Base-by-base conservation (phyloP, 148 eudicot species). In the Rhododendron mucronatum region DNA sequence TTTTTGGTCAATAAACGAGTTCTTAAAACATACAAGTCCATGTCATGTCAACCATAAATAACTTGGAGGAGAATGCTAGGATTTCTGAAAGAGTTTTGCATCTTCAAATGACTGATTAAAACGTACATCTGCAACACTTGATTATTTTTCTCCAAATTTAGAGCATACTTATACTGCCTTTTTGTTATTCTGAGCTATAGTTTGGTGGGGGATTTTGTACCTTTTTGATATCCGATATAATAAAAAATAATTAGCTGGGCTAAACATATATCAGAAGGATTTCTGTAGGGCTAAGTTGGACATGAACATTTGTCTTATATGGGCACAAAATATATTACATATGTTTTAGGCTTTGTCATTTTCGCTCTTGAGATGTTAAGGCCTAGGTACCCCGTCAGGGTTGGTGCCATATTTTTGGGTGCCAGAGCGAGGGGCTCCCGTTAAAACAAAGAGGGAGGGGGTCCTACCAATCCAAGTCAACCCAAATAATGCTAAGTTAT, bases 401-500 rank as follows among this genome's bases (percentile, higher is more conserved):
- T 71, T 71, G 20, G 76, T 30, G 76, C 16, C 76, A 30, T 5
- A 12, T 14, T 12, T 28, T 26, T 67, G 74, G 33, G 74, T 9
- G 15, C 33, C 74, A 11, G 15, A 28, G 74, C 2, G 6, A 71
- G 39, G 39, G 76, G 76, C 7, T 71, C 65, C 9, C 2, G 0
- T 59, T 59, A 20, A 59, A 59, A 59, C 7, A 59, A 59, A 33
- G 41, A 33, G 41, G 2, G 41, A 33, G 39, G 7, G 20, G 76
- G 20, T 71, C 20, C 41, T 5, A 8, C 76, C 76, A 13, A 15
- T 71, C 76, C 41, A 33, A 30, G 5, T 71, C 18, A 71, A 30
- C 20, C 16, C 76, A 71, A 83, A 26, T 78, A 15, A 41, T 85
- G n/a, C 77, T 39, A 50, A 48, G 57, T 35, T 83, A 50, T 87